Conservation (phyloP, 345 rosid genomes). For the Gynandropsis gynandra region DNA sequence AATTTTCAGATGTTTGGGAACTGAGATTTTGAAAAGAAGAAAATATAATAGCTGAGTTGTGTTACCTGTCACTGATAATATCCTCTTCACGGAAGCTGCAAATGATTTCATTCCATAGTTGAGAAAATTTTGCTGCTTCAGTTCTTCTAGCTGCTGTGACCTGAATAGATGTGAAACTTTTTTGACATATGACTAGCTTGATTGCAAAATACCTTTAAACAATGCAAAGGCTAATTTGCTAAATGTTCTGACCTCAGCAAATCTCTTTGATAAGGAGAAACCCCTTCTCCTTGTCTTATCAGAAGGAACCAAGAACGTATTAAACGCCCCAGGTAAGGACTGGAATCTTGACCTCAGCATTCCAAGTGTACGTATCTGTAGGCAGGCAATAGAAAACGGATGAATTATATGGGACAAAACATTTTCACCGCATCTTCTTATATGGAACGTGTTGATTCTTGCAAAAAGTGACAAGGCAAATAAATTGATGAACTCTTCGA, state of each 20-base stretch:
- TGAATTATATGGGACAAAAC: slow-evolving; percentile 5
- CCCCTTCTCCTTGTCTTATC: slow-evolving; percentile 71
- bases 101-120: slow-evolving; percentile 95
- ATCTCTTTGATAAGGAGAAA: slow-evolving; percentile 78
- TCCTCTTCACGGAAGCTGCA: slow-evolving; percentile 98
- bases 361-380: slow-evolving; percentile 83
- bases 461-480: no score
- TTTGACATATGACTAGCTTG: slow-evolving; percentile 15
- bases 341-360: slow-evolving; percentile 96
- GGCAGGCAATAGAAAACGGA: slow-evolving; percentile 2
- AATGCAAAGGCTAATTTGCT: no score
- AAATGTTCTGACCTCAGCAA: slow-evolving; percentile 56
- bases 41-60: slow-evolving; percentile 25
- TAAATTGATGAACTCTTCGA: not conserved
- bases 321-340: slow-evolving; percentile 90
- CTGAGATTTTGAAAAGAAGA: slow-evolving; percentile 7
- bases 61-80: slow-evolving; percentile 88
- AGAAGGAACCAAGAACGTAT: slow-evolving; percentile 78
- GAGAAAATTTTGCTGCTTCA: slow-evolving; percentile 98
- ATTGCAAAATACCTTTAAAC: slow-evolving; percentile 9
- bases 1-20: slow-evolving; percentile 22
- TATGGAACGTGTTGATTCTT: no score
- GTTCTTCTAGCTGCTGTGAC: slow-evolving; percentile 83
- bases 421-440: not conserved
- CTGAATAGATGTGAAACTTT: slow-evolving; percentile 32